Percentiles rank a stretch among this genome's conserved stretches.
These are phyloP conservation scores for Talaromyces piceae DNA, from an alignment of 2,329 filamentous ascomycete species.

Conservation along the genomic window DNA sequence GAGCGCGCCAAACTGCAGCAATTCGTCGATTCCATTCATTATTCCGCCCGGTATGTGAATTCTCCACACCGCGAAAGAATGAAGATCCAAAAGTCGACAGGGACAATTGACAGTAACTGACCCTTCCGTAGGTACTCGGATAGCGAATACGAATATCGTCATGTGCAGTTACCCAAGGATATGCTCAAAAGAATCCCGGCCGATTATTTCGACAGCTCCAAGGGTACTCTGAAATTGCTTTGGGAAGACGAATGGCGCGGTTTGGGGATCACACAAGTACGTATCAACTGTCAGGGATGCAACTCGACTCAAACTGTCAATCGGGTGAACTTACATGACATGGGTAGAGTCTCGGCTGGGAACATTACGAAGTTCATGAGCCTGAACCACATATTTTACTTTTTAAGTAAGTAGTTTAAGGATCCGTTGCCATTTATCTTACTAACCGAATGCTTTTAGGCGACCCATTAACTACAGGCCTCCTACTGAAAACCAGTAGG, in stretches of 20 bases:
- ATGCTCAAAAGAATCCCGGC: slow-evolving; percentile 97
- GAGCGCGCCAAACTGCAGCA: slow-evolving; percentile 83
- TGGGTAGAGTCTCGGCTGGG: slow-evolving; percentile 86
- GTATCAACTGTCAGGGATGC: slow-evolving; percentile 16
- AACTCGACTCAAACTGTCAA: background rate
- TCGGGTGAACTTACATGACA: background rate
- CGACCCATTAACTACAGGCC: slow-evolving; percentile 79
- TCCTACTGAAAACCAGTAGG: slow-evolving; percentile 40
- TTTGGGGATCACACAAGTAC: slow-evolving; percentile 91
- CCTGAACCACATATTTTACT: slow-evolving; percentile 96
- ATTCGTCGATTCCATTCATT: slow-evolving; percentile 89
- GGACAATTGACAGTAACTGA: background rate
- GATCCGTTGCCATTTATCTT: slow-evolving; percentile 16
- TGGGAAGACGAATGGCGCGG: slow-evolving; percentile 99
- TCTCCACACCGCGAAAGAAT: background rate
- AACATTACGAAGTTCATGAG: slow-evolving; percentile 98
- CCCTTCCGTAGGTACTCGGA: slow-evolving; percentile 68
- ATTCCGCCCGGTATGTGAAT: slow-evolving; percentile 69
- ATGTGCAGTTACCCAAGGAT: slow-evolving; percentile 93
- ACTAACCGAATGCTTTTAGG: slow-evolving; percentile 39
- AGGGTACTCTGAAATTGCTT: slow-evolving; percentile 88
- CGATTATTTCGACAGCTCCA: slow-evolving; percentile 81
- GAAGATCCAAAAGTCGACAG: background rate
- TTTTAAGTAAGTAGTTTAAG: slow-evolving; percentile 72
- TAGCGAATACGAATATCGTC: slow-evolving; percentile 88